Evolutionary conservation across 192 early-diverging fungal genomes (phyloP).

Genomic region (Funneliformis mosseae): DNA sequence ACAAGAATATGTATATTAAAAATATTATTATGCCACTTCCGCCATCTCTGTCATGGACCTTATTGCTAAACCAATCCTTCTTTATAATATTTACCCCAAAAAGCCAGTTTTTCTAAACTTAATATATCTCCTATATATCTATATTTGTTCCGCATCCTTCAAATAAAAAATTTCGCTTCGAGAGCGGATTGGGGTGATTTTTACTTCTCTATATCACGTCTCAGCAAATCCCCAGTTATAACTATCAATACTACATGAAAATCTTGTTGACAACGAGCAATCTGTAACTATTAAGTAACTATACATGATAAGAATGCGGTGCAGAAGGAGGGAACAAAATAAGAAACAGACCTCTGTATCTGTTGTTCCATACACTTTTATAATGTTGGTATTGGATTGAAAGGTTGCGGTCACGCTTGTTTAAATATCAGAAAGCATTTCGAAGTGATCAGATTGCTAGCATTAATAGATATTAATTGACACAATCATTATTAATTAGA

Average conservation of each 20-base stretch:
- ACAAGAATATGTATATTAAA: neutral
- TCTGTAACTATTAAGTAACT: conserved; percentile 56
- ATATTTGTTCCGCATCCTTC: too few relatives aligned
- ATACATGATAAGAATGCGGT: conserved; percentile 77
- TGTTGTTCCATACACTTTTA: conserved; percentile 95
- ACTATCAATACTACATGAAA: conserved; percentile 93
- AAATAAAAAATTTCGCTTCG: too few relatives aligned
- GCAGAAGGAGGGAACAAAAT: conserved; percentile 65
- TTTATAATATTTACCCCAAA: conserved; percentile 67
- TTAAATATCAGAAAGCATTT: conserved; percentile 83
- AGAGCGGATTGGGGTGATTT: too few relatives aligned
- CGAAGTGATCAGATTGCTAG: conserved; percentile 73
- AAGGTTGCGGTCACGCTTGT: conserved; percentile 90
- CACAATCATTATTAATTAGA: conserved; percentile 52
- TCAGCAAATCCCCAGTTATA: conserved; percentile 93
- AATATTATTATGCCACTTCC: conserved; percentile 57
- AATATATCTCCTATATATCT: too few relatives aligned
- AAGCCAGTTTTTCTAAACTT: too few relatives aligned
- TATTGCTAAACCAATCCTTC: conserved; percentile 75
- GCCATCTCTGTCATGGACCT: conserved; percentile 35
- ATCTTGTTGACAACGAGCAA: conserved; percentile 89
- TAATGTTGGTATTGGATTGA: conserved; percentile 83
- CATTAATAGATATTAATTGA: conserved; percentile 95
- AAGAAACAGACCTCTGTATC: conserved; percentile 99
- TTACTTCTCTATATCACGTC: conserved; percentile 81